A percentile compares a stretch with the other conserved stretches of the same genome.
These are phyloP conservation scores for Sugiyamaella sp. DNA, from an alignment of 1,139 yeast species.

Conservation along the genomic window DNA sequence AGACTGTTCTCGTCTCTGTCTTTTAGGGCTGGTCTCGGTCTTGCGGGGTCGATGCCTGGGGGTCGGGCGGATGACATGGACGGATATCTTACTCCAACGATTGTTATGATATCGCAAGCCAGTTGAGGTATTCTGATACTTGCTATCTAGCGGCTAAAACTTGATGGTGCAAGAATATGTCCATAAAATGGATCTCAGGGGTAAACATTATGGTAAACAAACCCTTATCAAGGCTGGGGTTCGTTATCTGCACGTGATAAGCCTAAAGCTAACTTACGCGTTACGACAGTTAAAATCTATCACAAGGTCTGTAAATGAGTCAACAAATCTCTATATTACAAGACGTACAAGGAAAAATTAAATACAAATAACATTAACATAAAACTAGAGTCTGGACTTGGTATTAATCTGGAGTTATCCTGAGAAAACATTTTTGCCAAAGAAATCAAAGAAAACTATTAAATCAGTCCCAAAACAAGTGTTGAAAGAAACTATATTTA, in stretches of 20 bases:
- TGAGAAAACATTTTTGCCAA: constrained; percentile 6
- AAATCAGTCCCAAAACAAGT: constrained; percentile 6
- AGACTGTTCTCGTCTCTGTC: constrained; percentile 16
- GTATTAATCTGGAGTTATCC: constrained; percentile 14
- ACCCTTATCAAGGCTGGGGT: constrained; percentile 13
- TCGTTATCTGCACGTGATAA: constrained; percentile 4
- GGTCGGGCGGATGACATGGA: neutral
- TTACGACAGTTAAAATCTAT: no score
- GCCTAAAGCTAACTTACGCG: no score
- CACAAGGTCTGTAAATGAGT: no score
- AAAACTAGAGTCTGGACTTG: constrained; percentile 11
- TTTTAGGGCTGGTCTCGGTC: constrained; percentile 3
- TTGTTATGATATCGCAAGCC: no score
- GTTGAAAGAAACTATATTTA: constrained; percentile 10
- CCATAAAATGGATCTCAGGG: constrained; percentile 14
- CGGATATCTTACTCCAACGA: no score
- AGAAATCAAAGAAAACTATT: constrained; percentile 6
- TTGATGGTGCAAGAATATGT: neutral
- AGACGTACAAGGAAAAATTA: constrained; percentile 3
- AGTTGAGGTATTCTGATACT: no score
- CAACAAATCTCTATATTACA: neutral
- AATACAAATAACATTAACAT: constrained; percentile 15
- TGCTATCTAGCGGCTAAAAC: neutral
- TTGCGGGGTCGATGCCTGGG: neutral
- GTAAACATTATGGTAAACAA: constrained; percentile 15